Percentiles rank a stretch among this genome's conserved stretches.
Evolutionary conservation across 768 basidiomycete species (phyloP).

Genomic region (Lenzites betulinus): DNA sequence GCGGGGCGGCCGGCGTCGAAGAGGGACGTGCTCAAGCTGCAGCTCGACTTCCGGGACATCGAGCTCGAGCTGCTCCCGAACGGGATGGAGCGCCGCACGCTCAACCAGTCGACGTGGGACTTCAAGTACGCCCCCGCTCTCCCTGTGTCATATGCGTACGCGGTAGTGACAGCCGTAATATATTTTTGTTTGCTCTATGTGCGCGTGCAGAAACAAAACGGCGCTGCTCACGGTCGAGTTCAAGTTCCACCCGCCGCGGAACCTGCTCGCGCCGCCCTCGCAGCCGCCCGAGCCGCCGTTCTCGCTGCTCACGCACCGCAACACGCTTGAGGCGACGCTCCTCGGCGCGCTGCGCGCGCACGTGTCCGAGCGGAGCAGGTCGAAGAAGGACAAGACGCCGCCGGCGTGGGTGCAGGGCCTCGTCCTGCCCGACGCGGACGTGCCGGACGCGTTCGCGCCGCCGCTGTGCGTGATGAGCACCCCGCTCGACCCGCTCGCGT

Average conservation of each 20-base stretch:
- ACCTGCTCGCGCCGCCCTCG: slow-evolving; percentile 45
- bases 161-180: slow-evolving; percentile 7
- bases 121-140: slow-evolving; percentile 56
- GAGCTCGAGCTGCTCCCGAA: slow-evolving; percentile 74
- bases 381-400: slow-evolving; percentile 46
- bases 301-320: slow-evolving; percentile 65
- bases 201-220: slow-evolving; percentile 56
- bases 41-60: slow-evolving; percentile 68
- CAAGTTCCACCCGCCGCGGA: slow-evolving; percentile 57
- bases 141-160: slow-evolving; percentile 4
- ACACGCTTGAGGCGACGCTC: slow-evolving; percentile 52
- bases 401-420: slow-evolving; percentile 62
- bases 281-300: slow-evolving; percentile 42
- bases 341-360: slow-evolving; percentile 50
- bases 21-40: slow-evolving; percentile 64
- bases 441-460: slow-evolving; percentile 53
- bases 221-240: slow-evolving; percentile 75
- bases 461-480: slow-evolving; percentile 67
- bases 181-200: slow-evolving; percentile 6
- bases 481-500: slow-evolving; percentile 34
- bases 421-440: slow-evolving; percentile 53
- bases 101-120: slow-evolving; percentile 86
- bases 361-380: slow-evolving; percentile 41
- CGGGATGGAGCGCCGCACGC: slow-evolving; percentile 79
- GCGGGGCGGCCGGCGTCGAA: slow-evolving; percentile 49